Percentiles rank a stretch among this genome's conserved stretches.
phyloP scores from a whole-genome alignment of 345 rosid species.

The Melastoma malabathricum region DNA sequence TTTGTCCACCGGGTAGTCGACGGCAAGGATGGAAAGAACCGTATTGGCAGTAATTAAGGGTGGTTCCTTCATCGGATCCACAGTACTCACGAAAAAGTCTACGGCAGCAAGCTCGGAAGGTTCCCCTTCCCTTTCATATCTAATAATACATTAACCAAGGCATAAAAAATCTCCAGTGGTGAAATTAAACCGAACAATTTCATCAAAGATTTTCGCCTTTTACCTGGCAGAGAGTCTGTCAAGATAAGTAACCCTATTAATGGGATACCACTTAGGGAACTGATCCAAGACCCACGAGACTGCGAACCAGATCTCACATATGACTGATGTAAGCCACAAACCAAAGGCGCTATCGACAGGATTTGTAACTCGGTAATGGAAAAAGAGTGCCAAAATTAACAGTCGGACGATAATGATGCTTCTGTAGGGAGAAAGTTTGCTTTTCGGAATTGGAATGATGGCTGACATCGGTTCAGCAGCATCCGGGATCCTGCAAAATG shows the following conservation, averaged over 20 bases:
- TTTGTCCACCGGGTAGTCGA: constrained; percentile 92
- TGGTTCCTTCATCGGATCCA: constrained; percentile 94
- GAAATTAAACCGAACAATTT: background rate
- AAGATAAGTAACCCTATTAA: constrained; percentile 50
- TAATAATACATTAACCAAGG: constrained; percentile 11
- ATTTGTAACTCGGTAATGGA: constrained; percentile 79
- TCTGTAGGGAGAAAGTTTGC: constrained; percentile 69
- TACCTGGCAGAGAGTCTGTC: constrained; percentile 88
- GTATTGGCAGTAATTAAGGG: constrained; percentile 94
- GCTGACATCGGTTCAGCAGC: constrained; percentile 58
- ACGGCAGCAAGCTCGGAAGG: constrained; percentile 75
- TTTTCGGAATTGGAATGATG: constrained; percentile 46
- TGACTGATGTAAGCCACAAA: constrained; percentile 89
- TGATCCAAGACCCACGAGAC: constrained; percentile 98
- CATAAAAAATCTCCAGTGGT: background rate
- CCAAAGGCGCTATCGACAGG: constrained; percentile 84
- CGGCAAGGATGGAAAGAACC: constrained; percentile 86
- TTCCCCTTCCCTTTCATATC: constrained; percentile 91
- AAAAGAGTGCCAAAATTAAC: constrained; percentile 77
- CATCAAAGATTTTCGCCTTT: background rate
- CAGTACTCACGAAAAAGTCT: constrained; percentile 96
- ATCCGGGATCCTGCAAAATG: constrained; percentile 38
- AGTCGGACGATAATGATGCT: constrained; percentile 60
- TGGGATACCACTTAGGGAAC: constrained; percentile 95
- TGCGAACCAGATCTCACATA: constrained; percentile 99